A percentile compares a stretch with the other conserved stretches of the same genome.
Conservation (phyloP, 148 eudicot species). For the Rhododendron vialii region DNA sequence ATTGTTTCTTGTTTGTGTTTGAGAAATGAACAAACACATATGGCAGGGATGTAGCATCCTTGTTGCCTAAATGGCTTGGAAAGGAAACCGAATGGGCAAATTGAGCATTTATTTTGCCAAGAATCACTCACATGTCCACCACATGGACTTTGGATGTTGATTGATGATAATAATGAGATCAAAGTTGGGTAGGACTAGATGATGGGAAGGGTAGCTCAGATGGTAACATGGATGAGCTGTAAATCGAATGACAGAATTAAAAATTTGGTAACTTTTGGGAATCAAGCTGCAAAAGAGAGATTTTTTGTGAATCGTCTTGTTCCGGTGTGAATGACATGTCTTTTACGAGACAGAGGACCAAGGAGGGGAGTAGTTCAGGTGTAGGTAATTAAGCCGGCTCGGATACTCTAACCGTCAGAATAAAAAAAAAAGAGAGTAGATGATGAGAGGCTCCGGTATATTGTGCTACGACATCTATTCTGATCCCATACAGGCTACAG, state of each 20-base stretch:
- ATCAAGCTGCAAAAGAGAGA: too few relatives aligned
- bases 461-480: not conserved
- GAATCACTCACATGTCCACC: slow-evolving; percentile 28
- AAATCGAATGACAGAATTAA: too few relatives aligned
- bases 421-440: not conserved
- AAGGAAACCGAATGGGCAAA: not conserved
- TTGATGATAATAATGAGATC: slow-evolving; percentile 6
- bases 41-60: not conserved
- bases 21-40: not conserved
- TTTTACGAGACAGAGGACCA: not conserved
- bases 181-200: not conserved
- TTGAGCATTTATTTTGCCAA: slow-evolving; percentile 10
- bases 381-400: not conserved
- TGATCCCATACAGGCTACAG: not conserved
- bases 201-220: not conserved
- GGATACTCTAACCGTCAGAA: too few relatives aligned
- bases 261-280: too few relatives aligned
- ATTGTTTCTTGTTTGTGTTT: not conserved
- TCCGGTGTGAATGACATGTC: not conserved
- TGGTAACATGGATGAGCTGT: not conserved
- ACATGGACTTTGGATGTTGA: slow-evolving; percentile 22
- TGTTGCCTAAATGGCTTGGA: not conserved
- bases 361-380: not conserved
- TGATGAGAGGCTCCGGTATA: not conserved
- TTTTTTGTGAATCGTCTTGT: not conserved